Conservation (phyloP, 352 stramenopile species). For the Globisporangium apiculatum region DNA sequence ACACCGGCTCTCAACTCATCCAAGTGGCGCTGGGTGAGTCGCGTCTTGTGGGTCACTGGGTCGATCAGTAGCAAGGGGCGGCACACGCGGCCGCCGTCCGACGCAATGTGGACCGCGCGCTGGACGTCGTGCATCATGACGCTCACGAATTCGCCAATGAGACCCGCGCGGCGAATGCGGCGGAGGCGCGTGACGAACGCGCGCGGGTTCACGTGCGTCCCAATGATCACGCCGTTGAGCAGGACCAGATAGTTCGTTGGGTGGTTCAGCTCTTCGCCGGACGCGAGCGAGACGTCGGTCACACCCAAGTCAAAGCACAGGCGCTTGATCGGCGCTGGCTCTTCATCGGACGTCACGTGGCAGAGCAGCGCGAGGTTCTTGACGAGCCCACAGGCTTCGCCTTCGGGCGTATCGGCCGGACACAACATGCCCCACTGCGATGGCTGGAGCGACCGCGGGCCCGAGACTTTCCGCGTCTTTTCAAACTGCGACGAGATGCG, state of each 20-base stretch:
- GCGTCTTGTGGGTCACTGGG: conserved; percentile 81
- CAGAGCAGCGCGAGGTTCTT: conserved; percentile 99
- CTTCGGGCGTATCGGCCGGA: conserved; percentile 98
- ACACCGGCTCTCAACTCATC: conserved; percentile 83
- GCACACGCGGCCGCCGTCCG: conserved; percentile 97
- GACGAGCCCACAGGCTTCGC: conserved; percentile 98
- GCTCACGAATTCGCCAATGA: conserved; percentile 96
- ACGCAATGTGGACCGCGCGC: conserved; percentile 97
- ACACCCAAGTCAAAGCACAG: conserved; percentile 97
- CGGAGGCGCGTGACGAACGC: conserved; percentile 85
- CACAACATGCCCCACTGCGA: conserved; percentile 99
- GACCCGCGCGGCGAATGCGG: conserved; percentile 73
- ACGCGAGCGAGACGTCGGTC: conserved; percentile 93
- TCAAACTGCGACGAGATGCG: conserved; percentile 99
- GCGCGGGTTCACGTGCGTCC: conserved; percentile 90
- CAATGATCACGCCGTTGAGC: conserved; percentile 98
- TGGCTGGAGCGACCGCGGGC: conserved; percentile 95
- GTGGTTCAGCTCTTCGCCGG: conserved; percentile 96
- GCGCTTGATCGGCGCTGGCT: conserved; percentile 90
- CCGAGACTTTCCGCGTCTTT: conserved; percentile 98
- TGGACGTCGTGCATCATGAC: conserved; percentile 98
- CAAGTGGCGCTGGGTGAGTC: conserved; percentile 94
- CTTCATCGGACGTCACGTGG: conserved; percentile 93
- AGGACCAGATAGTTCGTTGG: conserved; percentile 95
- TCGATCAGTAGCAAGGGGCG: conserved; percentile 95